phyloP scores from a whole-genome alignment of 148 eudicot species.

The Silene latifolia region DNA sequence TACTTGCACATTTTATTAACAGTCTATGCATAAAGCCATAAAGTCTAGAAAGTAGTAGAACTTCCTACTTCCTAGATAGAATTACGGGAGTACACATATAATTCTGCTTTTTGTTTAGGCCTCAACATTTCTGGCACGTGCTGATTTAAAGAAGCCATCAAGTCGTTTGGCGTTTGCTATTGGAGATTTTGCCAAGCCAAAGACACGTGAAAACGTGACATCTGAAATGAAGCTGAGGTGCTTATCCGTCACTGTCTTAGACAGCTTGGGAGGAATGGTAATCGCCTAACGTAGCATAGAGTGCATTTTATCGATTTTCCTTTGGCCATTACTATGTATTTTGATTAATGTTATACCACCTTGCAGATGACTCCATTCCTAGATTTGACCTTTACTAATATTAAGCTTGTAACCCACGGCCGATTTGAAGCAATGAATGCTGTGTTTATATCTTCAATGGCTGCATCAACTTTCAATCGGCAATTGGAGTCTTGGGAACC shows the following conservation, averaged over 20 bases:
- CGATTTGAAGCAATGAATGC: constrained; percentile 89
- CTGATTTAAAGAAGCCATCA: constrained; percentile 88
- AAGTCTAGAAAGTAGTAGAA: background rate
- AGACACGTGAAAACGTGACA: constrained; percentile 78
- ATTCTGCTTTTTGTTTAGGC: constrained; percentile 44
- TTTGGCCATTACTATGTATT: background rate
- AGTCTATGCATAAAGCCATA: background rate
- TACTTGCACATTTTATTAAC: background rate
- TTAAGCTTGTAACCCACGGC: constrained; percentile 95
- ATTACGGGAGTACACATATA: background rate
- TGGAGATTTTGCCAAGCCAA: constrained; percentile 83
- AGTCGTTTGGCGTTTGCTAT: constrained; percentile 80
- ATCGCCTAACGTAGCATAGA: constrained; percentile 21
- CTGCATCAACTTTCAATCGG: constrained; percentile 90
- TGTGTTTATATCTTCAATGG: constrained; percentile 76
- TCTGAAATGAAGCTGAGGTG: constrained; percentile 93
- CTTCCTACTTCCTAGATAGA: background rate
- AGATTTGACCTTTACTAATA: constrained; percentile 77
- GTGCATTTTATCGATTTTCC: constrained; percentile 1
- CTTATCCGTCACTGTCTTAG: constrained; percentile 77
- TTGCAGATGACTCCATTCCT: constrained; percentile 91
- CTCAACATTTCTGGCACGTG: constrained; percentile 86
- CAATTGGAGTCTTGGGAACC: constrained; percentile 98
- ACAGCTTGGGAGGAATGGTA: constrained; percentile 96
- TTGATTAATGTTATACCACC: constrained; percentile 7